A percentile compares a stretch with the other conserved stretches of the same genome.
These are phyloP conservation scores for Scheffersomyces insectosa DNA, from an alignment of 1,139 yeast genomes.

Conservation along the genomic window DNA sequence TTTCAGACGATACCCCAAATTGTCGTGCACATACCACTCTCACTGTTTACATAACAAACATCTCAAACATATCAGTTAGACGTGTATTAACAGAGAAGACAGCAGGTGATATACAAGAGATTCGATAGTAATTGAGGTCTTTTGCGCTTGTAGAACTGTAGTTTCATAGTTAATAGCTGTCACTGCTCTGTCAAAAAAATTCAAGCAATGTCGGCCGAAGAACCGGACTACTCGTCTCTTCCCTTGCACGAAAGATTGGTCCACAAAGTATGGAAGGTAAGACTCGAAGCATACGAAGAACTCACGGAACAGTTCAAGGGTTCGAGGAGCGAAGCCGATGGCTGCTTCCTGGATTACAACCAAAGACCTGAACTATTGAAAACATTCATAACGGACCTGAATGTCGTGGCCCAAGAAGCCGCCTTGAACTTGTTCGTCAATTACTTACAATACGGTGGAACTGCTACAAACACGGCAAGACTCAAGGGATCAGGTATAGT, in stretches of 20 bases:
- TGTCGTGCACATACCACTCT: neutral
- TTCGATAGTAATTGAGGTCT: no score
- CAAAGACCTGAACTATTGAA: conserved; percentile 51
- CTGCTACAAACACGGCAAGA: conserved; percentile 30
- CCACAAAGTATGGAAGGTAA: conserved; percentile 90
- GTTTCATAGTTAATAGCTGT: no score
- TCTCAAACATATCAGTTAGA: no score
- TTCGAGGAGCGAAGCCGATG: conserved; percentile 57
- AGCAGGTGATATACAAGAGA: no score
- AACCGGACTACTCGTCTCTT: conserved; percentile 62
- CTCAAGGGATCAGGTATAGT: conserved; percentile 47
- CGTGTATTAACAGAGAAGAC: no score
- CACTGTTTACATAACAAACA: no score
- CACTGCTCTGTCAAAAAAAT: no score
- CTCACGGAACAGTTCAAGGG: conserved; percentile 51
- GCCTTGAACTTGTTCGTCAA: conserved; percentile 61
- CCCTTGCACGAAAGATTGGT: conserved; percentile 66
- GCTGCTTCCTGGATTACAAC: conserved; percentile 52
- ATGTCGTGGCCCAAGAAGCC: conserved; percentile 90
- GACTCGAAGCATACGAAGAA: conserved; percentile 79
- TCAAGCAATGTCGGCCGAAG: conserved; percentile 27
- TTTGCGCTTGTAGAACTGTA: no score
- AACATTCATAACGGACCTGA: conserved; percentile 68
- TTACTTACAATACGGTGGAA: conserved; percentile 63
- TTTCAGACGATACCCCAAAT: no score